phyloP scores from a whole-genome alignment of 2,329 filamentous ascomycete species.

The Lomentospora prolificans region DNA sequence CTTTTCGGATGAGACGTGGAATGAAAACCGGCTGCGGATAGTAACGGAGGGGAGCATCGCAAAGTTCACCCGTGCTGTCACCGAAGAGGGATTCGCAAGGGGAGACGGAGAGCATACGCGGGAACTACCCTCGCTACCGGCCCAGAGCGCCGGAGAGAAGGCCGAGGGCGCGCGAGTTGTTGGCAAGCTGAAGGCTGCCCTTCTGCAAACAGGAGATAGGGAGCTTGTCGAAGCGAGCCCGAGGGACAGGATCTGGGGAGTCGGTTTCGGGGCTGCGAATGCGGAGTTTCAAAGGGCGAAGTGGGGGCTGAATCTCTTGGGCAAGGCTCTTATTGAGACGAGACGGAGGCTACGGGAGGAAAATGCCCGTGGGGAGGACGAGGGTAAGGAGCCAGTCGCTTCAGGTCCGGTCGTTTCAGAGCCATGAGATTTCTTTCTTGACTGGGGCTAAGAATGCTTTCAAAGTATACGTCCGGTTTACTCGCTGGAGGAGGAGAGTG shows the following conservation, averaged over 20 bases:
- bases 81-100: constrained; percentile 18
- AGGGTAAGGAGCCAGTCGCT: no score
- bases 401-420: no score
- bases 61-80: constrained; percentile 45
- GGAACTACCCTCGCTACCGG: constrained; percentile 13
- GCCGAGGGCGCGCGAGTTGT: constrained; percentile 14
- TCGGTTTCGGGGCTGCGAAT: constrained; percentile 45
- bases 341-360: constrained; percentile 39
- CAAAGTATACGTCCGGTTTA: no score
- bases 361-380: constrained; percentile 12
- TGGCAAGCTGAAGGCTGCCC: constrained; percentile 30
- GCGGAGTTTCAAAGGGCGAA: constrained; percentile 33
- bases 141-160: constrained; percentile 12
- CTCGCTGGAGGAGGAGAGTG: no score
- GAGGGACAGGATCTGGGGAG: constrained; percentile 54
- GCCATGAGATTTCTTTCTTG: no score
- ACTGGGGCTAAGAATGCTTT: no score
- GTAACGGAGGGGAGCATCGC: constrained; percentile 47
- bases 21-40: constrained; percentile 37
- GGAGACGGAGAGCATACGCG: constrained; percentile 13
- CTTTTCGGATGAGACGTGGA: constrained; percentile 44
- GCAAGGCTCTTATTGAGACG: constrained; percentile 51
- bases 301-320: constrained; percentile 59
- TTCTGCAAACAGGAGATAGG: constrained; percentile 48
- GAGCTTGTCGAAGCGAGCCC: constrained; percentile 55